Percentiles rank a stretch among this genome's conserved stretches.
phyloP scores from a whole-genome alignment of 768 basidiomycete species.

The Boletus barrowsii region DNA sequence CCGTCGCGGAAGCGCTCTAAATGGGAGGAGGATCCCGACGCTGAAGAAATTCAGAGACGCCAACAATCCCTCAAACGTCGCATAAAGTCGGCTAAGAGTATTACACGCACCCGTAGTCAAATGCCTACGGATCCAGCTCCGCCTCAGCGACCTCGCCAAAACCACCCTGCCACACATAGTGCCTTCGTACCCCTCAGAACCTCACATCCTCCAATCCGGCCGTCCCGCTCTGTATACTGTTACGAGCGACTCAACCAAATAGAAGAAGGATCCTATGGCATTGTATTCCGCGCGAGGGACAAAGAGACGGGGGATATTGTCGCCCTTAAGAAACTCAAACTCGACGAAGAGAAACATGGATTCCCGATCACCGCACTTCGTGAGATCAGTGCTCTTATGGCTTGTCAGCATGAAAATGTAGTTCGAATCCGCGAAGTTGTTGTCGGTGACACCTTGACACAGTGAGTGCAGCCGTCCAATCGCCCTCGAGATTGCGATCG shows the following conservation, averaged over 20 bases:
- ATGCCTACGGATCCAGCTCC: conserved; percentile 16
- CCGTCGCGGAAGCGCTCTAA: conserved; percentile 74
- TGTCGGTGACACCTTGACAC: conserved; percentile 96
- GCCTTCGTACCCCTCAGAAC: conserved; percentile 73
- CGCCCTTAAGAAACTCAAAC: conserved; percentile 95
- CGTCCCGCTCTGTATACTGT: conserved; percentile 90
- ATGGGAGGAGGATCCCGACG: conserved; percentile 58
- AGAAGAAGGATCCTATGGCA: conserved; percentile 97
- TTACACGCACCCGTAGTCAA: conserved; percentile 10
- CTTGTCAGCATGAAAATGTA: conserved; percentile 91
- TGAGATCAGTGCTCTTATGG: conserved; percentile 96
- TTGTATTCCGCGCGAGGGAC: conserved; percentile 95
- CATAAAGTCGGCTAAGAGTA: conserved; percentile 38
- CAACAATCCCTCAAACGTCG: conserved; percentile 54
- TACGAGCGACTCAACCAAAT: conserved; percentile 97
- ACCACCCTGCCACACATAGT: conserved; percentile 44
- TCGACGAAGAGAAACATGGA: conserved; percentile 98
- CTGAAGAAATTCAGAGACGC: conserved; percentile 32
- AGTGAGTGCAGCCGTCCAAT: conserved; percentile 61
- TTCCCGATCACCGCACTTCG: conserved; percentile 96
- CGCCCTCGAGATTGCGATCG: conserved; percentile 4
- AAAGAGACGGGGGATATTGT: conserved; percentile 95
- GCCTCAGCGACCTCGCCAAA: conserved; percentile 11
- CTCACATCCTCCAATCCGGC: conserved; percentile 71
- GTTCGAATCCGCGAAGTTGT: conserved; percentile 97